These are phyloP conservation scores for Ogataea thermomethanolica DNA, from an alignment of 805 yeast species.

Conservation along the genomic window DNA sequence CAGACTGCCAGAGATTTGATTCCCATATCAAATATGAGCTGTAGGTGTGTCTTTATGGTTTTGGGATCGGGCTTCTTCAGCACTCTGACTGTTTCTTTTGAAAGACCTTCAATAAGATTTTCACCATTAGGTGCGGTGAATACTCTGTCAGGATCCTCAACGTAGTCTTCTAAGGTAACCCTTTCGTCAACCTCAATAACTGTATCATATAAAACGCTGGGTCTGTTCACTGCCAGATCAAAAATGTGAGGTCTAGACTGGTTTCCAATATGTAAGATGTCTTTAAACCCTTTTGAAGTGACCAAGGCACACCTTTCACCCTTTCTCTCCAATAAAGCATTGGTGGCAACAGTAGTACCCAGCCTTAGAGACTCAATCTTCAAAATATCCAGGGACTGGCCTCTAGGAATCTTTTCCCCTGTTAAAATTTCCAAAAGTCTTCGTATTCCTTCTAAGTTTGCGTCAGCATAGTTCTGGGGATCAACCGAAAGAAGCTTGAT, in stretches of 20 bases:
- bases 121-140: constrained; percentile 28
- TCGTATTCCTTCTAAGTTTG: constrained; percentile 90
- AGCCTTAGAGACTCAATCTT: constrained; percentile 68
- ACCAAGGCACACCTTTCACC: constrained; percentile 85
- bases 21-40: constrained; percentile 50
- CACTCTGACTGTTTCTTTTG: constrained; percentile 66
- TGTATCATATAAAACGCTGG: constrained; percentile 64
- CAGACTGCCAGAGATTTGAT: constrained; percentile 69
- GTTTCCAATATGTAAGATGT: constrained; percentile 79
- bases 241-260: constrained; percentile 90
- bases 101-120: constrained; percentile 50
- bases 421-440: constrained; percentile 63
- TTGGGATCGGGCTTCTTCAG: constrained; percentile 46
- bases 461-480: constrained; percentile 82
- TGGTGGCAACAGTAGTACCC: constrained; percentile 97
- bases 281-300: constrained; percentile 86
- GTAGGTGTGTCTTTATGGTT: constrained; percentile 41
- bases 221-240: constrained; percentile 71
- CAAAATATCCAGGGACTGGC: constrained; percentile 56
- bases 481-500: constrained; percentile 85
- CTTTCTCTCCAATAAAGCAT: constrained; percentile 87
- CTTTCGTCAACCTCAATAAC: constrained; percentile 89
- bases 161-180: constrained; percentile 76
- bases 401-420: constrained; percentile 53
- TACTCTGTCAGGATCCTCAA: constrained; percentile 60